Evolutionary conservation across 1,284 basidiomycete species (phyloP).

Genomic region (Heimioporus retisporus): DNA sequence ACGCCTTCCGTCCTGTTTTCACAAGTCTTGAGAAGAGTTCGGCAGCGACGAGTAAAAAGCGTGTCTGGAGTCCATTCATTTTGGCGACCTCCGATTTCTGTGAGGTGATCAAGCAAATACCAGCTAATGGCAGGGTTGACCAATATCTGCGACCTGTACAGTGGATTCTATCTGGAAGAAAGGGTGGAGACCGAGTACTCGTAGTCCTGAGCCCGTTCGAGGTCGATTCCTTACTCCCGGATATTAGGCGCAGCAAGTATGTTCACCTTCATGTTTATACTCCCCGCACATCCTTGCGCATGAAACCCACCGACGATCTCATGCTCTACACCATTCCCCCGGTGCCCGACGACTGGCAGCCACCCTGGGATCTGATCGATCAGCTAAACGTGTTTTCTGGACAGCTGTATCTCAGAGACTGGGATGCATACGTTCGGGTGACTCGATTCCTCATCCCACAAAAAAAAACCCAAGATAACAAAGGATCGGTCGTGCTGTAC

Average conservation of each 20-base stretch:
- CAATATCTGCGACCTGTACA: slow-evolving; percentile 34
- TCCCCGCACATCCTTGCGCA: too few species aligned
- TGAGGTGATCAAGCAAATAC: neutral
- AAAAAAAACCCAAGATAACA: too few species aligned
- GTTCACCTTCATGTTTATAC: neutral
- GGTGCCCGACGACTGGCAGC: too few species aligned
- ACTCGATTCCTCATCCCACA: too few species aligned
- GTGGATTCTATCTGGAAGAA: neutral
- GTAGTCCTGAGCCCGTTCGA: neutral
- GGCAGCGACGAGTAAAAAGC: neutral
- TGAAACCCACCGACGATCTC: too few species aligned
- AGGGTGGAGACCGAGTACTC: neutral
- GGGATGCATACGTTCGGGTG: too few species aligned
- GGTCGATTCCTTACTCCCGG: neutral
- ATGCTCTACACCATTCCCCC: too few species aligned
- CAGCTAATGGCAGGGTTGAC: neutral
- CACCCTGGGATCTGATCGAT: too few species aligned
- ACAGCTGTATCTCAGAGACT: too few species aligned
- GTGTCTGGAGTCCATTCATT: neutral
- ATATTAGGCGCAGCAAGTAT: neutral
- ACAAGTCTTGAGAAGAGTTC: neutral
- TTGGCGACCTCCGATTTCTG: neutral
- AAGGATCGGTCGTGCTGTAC: too few species aligned
- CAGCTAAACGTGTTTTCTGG: too few species aligned
- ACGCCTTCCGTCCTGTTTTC: neutral